Percentiles rank a stretch among this genome's conserved stretches.
phyloP scores from a whole-genome alignment of 164 flowering plant species.

The Stephania japonica region DNA sequence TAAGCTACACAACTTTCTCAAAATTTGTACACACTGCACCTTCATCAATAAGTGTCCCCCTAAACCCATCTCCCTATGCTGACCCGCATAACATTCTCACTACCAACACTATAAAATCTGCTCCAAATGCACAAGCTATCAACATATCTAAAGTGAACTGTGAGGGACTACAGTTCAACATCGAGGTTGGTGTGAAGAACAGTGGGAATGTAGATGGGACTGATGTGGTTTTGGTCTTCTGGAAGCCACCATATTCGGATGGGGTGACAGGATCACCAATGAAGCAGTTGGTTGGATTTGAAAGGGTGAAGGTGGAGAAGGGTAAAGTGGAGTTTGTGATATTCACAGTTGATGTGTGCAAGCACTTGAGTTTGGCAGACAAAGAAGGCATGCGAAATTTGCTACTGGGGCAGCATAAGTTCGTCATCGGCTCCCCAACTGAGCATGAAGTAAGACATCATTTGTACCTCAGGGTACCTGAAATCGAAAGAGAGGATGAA shows the following conservation, averaged over 20 bases:
- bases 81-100: neutral
- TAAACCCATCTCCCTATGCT: neutral
- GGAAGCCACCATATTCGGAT: slow-evolving; percentile 34
- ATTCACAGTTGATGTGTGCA: slow-evolving; percentile 39
- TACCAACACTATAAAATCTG: neutral
- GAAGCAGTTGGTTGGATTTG: slow-evolving; percentile 45
- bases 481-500: neutral
- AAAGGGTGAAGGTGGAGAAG: slow-evolving; percentile 36
- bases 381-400: slow-evolving; percentile 40
- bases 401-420: slow-evolving; percentile 33
- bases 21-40: slow-evolving; percentile 31
- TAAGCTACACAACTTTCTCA: slow-evolving; percentile 54
- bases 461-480: slow-evolving; percentile 20
- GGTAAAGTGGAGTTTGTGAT: slow-evolving; percentile 27
- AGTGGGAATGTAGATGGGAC: slow-evolving; percentile 34
- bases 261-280: slow-evolving; percentile 32
- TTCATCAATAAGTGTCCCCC: slow-evolving; percentile 20
- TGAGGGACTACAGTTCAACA: slow-evolving; percentile 16
- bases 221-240: slow-evolving; percentile 49
- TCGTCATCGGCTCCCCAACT: slow-evolving; percentile 37
- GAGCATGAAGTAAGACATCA: slow-evolving; percentile 35
- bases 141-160: slow-evolving; percentile 32
- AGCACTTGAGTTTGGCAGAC: slow-evolving; percentile 39
- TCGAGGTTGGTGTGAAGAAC: slow-evolving; percentile 40
- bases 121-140: slow-evolving; percentile 17